These are phyloP conservation scores for Mortierella claussenii DNA, from an alignment of 192 early-diverging fungal species.

Conservation along the genomic window DNA sequence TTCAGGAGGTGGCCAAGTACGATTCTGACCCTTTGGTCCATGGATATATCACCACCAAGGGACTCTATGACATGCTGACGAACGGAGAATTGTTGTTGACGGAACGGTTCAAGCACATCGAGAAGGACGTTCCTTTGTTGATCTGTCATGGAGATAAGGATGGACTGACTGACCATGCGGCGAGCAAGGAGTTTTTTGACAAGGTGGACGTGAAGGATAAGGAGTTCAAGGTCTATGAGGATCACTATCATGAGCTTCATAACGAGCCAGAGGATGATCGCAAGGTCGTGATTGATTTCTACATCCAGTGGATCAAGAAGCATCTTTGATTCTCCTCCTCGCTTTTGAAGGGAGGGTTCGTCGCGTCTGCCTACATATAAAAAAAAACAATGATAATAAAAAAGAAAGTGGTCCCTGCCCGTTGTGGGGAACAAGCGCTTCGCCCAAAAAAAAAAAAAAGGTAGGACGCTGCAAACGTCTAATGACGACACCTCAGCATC, in stretches of 20 bases:
- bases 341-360: too few species aligned
- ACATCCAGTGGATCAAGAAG: slow-evolving; percentile 53
- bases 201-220: slow-evolving; percentile 56
- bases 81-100: slow-evolving; percentile 58
- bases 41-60: slow-evolving; percentile 55
- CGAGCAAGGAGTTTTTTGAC: slow-evolving; percentile 53
- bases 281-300: slow-evolving; percentile 50
- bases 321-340: too few species aligned
- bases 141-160: slow-evolving; percentile 66
- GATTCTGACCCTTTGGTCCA: slow-evolving; percentile 67
- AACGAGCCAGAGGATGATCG: slow-evolving; percentile 52
- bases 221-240: slow-evolving; percentile 29
- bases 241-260: slow-evolving; percentile 47
- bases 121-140: slow-evolving; percentile 56
- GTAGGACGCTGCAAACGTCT: too few species aligned
- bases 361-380: too few species aligned
- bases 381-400: too few species aligned
- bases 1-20: slow-evolving; percentile 60
- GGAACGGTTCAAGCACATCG: slow-evolving; percentile 48
- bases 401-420: too few species aligned
- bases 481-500: too few species aligned
- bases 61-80: slow-evolving; percentile 60
- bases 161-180: slow-evolving; percentile 48
- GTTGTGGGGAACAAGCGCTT: too few species aligned
- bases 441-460: too few species aligned